A percentile compares a stretch with the other conserved stretches of the same genome.
Evolutionary conservation across 2,329 filamentous ascomycete species (phyloP).

Genomic region (Endothia cerciana): DNA sequence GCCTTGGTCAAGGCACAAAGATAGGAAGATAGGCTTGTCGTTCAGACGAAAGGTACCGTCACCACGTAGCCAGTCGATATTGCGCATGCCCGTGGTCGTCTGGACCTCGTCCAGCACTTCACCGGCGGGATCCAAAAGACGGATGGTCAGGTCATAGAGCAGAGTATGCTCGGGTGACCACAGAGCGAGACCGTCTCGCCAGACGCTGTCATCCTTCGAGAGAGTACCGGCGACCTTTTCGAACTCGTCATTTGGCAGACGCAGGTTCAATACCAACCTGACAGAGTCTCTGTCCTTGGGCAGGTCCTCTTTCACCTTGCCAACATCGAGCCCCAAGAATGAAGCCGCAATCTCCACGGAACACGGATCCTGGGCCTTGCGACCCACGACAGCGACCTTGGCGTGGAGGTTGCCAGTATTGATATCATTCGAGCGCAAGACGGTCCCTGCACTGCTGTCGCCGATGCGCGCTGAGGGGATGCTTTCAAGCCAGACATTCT

Average conservation of each 20-base stretch:
- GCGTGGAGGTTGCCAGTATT: slow-evolving; percentile 54
- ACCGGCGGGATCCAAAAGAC: slow-evolving; percentile 49
- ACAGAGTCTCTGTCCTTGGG: slow-evolving; percentile 54
- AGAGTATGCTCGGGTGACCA: slow-evolving; percentile 64
- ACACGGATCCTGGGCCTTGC: slow-evolving; percentile 50
- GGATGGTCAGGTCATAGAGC: slow-evolving; percentile 59
- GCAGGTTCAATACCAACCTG: slow-evolving; percentile 52
- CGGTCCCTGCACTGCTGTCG: slow-evolving; percentile 60
- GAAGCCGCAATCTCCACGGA: slow-evolving; percentile 58
- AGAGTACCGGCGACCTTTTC: slow-evolving; percentile 41
- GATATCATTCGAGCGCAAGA: slow-evolving; percentile 59
- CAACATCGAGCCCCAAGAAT: slow-evolving; percentile 52
- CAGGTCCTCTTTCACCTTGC: slow-evolving; percentile 48
- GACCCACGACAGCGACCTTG: slow-evolving; percentile 52
- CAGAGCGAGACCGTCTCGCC: slow-evolving; percentile 61
- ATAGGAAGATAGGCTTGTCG: slow-evolving; percentile 62
- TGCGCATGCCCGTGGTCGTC: slow-evolving; percentile 65
- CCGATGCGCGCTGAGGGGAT: slow-evolving; percentile 57
- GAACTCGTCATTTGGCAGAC: slow-evolving; percentile 41
- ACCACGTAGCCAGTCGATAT: slow-evolving; percentile 60
- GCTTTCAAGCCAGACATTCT: slow-evolving; percentile 60
- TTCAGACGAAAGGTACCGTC: slow-evolving; percentile 65
- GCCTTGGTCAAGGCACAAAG: slow-evolving; percentile 63
- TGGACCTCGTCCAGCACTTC: slow-evolving; percentile 57
- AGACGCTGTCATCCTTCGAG: slow-evolving; percentile 42